These are phyloP conservation scores for Plasmopara muralis DNA, from an alignment of 352 stramenopile genomes.

Conservation along the genomic window DNA sequence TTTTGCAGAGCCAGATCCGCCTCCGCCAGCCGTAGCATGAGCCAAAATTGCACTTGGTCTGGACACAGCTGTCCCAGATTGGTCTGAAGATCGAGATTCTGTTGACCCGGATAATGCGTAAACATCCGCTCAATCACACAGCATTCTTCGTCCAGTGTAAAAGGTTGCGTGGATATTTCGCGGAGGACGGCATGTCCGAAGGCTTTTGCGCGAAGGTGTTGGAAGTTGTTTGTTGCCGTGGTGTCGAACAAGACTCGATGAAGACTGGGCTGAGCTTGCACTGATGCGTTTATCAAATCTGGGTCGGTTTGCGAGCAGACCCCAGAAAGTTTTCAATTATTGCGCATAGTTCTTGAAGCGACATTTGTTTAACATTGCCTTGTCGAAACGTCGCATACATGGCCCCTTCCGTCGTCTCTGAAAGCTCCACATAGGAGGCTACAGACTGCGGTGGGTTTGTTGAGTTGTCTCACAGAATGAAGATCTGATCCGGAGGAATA, in stretches of 20 bases:
- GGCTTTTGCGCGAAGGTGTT: not conserved
- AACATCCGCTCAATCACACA: not conserved
- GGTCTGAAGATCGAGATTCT: constrained; percentile 20
- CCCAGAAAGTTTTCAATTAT: not conserved
- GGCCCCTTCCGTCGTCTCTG: not conserved
- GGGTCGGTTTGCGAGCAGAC: not conserved
- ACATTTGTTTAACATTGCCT: not conserved
- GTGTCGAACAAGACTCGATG: not conserved
- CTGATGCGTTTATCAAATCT: not conserved
- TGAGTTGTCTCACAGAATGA: not conserved
- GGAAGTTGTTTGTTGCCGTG: not conserved
- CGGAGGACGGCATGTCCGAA: not conserved
- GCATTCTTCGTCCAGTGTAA: not conserved
- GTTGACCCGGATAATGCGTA: not conserved
- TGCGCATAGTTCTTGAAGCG: not conserved
- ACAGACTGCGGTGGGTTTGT: not conserved
- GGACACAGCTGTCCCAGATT: constrained; percentile 33
- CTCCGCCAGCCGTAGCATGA: not conserved
- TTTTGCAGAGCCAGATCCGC: constrained; percentile 1
- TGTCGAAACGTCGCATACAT: not conserved
- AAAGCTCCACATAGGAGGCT: too few species aligned
- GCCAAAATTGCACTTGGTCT: not conserved
- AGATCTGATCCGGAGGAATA: not conserved
- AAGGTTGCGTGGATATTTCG: not conserved
- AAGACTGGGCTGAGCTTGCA: constrained; percentile 1